phyloP scores from a whole-genome alignment of 305 asterid genomes.

The Fraxinus albicans region DNA sequence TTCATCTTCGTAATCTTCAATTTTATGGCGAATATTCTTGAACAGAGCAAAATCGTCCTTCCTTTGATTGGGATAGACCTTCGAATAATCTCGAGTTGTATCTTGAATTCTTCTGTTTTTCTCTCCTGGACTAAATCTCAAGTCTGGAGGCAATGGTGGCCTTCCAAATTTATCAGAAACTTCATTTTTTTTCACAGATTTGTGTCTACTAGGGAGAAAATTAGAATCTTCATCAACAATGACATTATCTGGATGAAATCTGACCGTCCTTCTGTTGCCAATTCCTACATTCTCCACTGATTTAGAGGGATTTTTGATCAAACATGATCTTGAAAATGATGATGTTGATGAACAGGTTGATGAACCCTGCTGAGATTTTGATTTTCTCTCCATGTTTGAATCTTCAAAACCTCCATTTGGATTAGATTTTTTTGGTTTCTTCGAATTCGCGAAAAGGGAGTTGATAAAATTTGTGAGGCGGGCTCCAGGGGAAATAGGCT shows the following conservation, averaged over 20 bases:
- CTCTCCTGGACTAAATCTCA: slow-evolving; percentile 1
- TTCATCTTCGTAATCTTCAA: slow-evolving; percentile 23
- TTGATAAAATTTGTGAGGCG: slow-evolving; percentile 34
- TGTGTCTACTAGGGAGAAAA: slow-evolving; percentile 34
- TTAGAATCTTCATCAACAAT: slow-evolving; percentile 43
- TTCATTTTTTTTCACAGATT: slow-evolving; percentile 13
- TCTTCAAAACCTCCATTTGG: slow-evolving; percentile 8
- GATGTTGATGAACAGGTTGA: slow-evolving; percentile 38
- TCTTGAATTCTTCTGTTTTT: slow-evolving; percentile 19
- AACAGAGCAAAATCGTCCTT: slow-evolving; percentile 8
- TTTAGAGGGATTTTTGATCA: slow-evolving; percentile 36
- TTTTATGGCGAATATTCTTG: neutral
- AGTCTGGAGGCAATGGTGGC: slow-evolving; percentile 35
- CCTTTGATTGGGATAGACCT: slow-evolving; percentile 5
- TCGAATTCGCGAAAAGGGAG: slow-evolving; percentile 35
- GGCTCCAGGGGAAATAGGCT: slow-evolving; percentile 50
- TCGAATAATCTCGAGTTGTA: slow-evolving; percentile 4
- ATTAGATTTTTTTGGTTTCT: slow-evolving; percentile 14
- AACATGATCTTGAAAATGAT: slow-evolving; percentile 44
- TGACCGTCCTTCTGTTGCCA: slow-evolving; percentile 32
- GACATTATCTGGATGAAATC: slow-evolving; percentile 40
- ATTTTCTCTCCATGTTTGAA: slow-evolving; percentile 16
- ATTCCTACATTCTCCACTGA: slow-evolving; percentile 18
- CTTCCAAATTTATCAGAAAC: slow-evolving; percentile 10
- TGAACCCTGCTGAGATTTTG: slow-evolving; percentile 4